These are phyloP conservation scores for Dalbergia cochinchinensis DNA, from an alignment of 306 rosid species.

Conservation along the genomic window DNA sequence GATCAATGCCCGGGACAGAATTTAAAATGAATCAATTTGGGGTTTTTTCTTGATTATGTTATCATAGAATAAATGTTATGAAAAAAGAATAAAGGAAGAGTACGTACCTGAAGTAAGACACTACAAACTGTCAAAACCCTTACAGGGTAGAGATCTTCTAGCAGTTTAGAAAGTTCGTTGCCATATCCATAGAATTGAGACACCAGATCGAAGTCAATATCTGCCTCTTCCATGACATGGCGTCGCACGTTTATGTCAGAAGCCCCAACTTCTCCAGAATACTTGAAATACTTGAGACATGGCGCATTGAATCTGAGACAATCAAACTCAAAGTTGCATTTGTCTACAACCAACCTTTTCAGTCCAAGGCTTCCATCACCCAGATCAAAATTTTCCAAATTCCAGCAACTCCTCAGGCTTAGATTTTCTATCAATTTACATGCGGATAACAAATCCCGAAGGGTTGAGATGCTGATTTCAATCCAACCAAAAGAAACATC, in stretches of 20 bases:
- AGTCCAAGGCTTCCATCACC: not conserved
- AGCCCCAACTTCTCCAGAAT: slow-evolving; percentile 6
- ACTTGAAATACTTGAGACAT: slow-evolving; percentile 25
- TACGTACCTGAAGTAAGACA: slow-evolving; percentile 50
- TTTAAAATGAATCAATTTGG: no score
- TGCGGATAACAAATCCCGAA: slow-evolving; percentile 8
- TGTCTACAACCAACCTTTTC: slow-evolving; percentile 39
- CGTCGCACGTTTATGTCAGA: not conserved
- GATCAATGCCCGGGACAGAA: no score
- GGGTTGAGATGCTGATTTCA: not conserved
- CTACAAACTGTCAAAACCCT: slow-evolving; percentile 41
- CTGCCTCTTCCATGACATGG: slow-evolving; percentile 24
- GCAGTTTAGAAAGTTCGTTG: not conserved
- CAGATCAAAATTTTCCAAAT: not conserved
- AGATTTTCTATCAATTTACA: slow-evolving; percentile 29
- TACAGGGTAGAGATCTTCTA: slow-evolving; percentile 5
- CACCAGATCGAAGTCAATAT: slow-evolving; percentile 25
- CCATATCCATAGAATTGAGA: not conserved
- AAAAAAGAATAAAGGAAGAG: not conserved
- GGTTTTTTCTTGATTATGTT: no score
- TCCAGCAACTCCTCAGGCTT: slow-evolving; percentile 40
- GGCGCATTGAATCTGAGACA: slow-evolving; percentile 15
- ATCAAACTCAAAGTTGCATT: not conserved
- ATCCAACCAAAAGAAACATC: slow-evolving; percentile 44
- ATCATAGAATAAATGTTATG: no score